These are phyloP conservation scores for Staphylotrichum tortipilum DNA, from an alignment of 495 filamentous ascomycete genomes.

Conservation along the genomic window DNA sequence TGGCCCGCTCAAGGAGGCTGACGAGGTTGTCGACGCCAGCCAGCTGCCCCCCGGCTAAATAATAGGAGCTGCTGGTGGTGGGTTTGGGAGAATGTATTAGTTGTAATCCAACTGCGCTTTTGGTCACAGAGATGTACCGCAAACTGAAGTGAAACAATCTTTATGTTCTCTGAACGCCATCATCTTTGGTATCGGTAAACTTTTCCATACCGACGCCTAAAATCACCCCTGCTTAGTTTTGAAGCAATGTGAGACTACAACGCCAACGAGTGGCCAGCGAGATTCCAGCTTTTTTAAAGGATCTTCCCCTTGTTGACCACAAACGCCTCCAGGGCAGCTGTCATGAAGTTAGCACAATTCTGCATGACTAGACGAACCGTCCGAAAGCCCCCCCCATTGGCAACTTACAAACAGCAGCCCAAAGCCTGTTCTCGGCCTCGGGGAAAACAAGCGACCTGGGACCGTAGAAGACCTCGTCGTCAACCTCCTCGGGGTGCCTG, in stretches of 20 bases:
- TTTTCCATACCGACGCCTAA: constrained; percentile 10
- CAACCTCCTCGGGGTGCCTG: constrained; percentile 88
- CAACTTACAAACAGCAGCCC: constrained; percentile 70
- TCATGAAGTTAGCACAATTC: constrained; percentile 10
- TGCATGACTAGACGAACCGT: not conserved
- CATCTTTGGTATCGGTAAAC: constrained; percentile 1
- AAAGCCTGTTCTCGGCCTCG: constrained; percentile 90
- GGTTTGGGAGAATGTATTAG: not conserved
- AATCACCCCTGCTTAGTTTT: constrained; percentile 11
- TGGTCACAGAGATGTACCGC: not conserved
- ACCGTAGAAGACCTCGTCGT: constrained; percentile 88
- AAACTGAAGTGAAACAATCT: constrained; percentile 1
- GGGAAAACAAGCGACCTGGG: constrained; percentile 74
- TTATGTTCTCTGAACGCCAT: not conserved
- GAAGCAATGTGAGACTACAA: constrained; percentile 2
- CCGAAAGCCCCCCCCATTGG: no score
- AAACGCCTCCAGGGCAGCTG: constrained; percentile 76
- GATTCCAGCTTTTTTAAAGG: constrained; percentile 14
- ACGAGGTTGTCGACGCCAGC: constrained; percentile 86
- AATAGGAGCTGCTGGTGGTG: not conserved
- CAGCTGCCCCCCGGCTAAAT: constrained; percentile 83
- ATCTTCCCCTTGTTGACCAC: constrained; percentile 79
- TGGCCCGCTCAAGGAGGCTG: constrained; percentile 71
- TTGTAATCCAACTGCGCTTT: no score
- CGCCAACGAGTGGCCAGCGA: not conserved